These are phyloP conservation scores for Fragilariopsis cylindrus DNA, from an alignment of 108 stramenopile species.

Conservation along the genomic window DNA sequence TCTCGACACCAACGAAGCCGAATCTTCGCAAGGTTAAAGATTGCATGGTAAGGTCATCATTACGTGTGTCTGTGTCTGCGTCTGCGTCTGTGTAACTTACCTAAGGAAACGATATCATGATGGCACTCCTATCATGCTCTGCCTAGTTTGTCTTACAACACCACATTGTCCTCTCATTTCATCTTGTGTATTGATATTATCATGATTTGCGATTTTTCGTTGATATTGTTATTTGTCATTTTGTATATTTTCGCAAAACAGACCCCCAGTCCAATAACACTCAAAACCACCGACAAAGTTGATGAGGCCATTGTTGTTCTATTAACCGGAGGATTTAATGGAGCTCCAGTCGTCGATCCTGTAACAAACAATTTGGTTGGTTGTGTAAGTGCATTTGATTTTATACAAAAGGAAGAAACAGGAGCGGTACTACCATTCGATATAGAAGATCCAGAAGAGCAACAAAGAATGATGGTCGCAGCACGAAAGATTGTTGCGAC, in stretches of 20 bases:
- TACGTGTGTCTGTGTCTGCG: too few relatives aligned
- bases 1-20: slow-evolving; percentile 31
- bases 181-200: too few relatives aligned
- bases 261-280: slow-evolving; percentile 21
- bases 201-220: not conserved
- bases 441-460: slow-evolving; percentile 16
- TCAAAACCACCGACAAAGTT: slow-evolving; percentile 27
- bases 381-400: slow-evolving; percentile 33
- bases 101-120: too few relatives aligned
- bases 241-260: not conserved
- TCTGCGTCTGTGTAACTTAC: too few relatives aligned
- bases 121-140: too few relatives aligned
- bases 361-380: slow-evolving; percentile 28
- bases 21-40: slow-evolving; percentile 24
- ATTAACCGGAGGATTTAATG: slow-evolving; percentile 15
- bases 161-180: not conserved
- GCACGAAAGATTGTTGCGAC: slow-evolving; percentile 34
- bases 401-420: slow-evolving; percentile 35
- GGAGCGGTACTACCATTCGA: slow-evolving; percentile 35
- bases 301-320: slow-evolving; percentile 35
- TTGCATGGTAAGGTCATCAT: slow-evolving; percentile 27
- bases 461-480: slow-evolving; percentile 5
- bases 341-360: slow-evolving; percentile 35
- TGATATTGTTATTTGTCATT: too few relatives aligned
- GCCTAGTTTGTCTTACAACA: not conserved